Base-by-base conservation (phyloP, 2,329 filamentous ascomycete genomes). In the Achaetomium macrosporum region DNA sequence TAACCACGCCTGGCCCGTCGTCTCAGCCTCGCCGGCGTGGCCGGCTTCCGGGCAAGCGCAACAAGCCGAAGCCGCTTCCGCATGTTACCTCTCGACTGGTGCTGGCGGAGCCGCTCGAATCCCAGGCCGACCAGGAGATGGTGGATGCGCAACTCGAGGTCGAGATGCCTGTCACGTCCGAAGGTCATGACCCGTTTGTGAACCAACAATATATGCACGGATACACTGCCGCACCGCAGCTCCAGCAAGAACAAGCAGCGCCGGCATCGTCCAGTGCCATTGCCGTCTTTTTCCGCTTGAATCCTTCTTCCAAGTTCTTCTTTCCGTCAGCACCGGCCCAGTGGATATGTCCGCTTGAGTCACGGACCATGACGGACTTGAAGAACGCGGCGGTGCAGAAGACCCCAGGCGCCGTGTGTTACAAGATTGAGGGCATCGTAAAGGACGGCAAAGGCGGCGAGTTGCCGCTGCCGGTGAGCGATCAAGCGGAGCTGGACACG, bases 401-500 rank as follows among this genome's bases (percentile, higher is more conserved):
- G 63, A 82, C 83, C 55, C 80, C 82, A 0, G 81, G 80, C 7
- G 76, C 77, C 0, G 63, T 77, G 13, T 80, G 85, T 47, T 69
- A 77, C 33, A 77, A 76, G 29, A 75, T 90, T 15, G 82, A 89
- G 61, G 87, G 86, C 2, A 69, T 88, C 25, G 74, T 88, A 47
- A 81, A 78, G 62, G 76, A 81, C 61, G 74, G 71, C 13, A 75
- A 75, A 57, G 82, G 79, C 5, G 75, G 75, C 46, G 85, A 88
- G 63, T 73, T 87, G 42, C 73, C 73, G 15, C 78, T 88, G 62
- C 71, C 76, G 51, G 84, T 92, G 60, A 83, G 84, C 50, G 77
- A 83, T 39, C 85, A 91, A 61, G 79, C 82, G 57, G 87, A 92
- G 69, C 66, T 93, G 57, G 77, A 78, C 54, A 84, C 84, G 0